Evolutionary conservation across 176 grass and related monocot genomes (phyloP).

Genomic region (Chloris gayana): DNA sequence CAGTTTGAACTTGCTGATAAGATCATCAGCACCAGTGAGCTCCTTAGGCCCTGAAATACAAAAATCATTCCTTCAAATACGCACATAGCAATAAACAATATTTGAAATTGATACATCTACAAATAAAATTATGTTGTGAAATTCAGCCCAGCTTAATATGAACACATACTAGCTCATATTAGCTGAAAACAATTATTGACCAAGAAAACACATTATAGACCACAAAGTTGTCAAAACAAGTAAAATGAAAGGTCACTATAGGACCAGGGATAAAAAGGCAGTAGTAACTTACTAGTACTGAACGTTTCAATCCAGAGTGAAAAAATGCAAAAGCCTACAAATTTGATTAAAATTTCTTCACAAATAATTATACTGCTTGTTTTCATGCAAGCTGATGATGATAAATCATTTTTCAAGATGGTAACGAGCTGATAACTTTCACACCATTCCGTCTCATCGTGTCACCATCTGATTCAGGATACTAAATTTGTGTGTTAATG

Average conservation of each 20-base stretch:
- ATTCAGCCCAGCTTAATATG: neutral
- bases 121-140: constrained; percentile 18
- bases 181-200: constrained; percentile 1
- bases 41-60: constrained; percentile 78
- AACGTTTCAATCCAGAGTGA: neutral
- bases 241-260: neutral
- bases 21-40: constrained; percentile 86
- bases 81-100: neutral
- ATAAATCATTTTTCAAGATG: neutral
- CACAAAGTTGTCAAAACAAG: neutral
- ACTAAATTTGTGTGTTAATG: neutral
- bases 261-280: neutral
- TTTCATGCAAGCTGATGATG: neutral
- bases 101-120: neutral
- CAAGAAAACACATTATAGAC: constrained; percentile 18
- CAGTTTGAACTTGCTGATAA: constrained; percentile 90
- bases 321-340: neutral
- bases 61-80: neutral
- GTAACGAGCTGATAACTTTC: neutral
- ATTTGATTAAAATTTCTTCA: neutral
- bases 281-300: neutral
- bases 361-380: neutral
- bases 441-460: neutral
- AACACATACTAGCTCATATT: neutral
- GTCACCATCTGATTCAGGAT: neutral